Conservation (phyloP, 2,329 filamentous ascomycete genomes). For the Neurospora sp. region DNA sequence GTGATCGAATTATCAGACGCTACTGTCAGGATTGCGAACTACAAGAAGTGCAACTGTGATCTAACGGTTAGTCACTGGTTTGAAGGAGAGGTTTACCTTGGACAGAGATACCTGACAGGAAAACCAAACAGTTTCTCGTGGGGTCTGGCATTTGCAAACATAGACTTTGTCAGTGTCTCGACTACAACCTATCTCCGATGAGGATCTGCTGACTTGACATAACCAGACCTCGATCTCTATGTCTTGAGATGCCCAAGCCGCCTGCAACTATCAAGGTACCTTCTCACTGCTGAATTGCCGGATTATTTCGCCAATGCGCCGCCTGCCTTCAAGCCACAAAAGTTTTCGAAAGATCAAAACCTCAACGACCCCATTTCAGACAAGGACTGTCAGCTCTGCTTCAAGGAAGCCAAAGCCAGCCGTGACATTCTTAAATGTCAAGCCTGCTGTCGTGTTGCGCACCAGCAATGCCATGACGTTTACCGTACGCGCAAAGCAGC, state of each 20-base stretch:
- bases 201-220: neutral
- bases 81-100: no score
- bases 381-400: neutral
- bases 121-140: no score
- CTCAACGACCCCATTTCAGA: no score
- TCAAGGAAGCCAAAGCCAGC: neutral
- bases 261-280: neutral
- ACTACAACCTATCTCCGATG: neutral
- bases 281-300: fast-evolving
- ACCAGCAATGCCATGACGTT: neutral
- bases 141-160: neutral
- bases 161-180: neutral
- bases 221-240: neutral
- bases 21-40: no score
- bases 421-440: neutral
- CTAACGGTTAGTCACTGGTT: no score
- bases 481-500: neutral
- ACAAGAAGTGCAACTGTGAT: no score
- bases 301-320: neutral
- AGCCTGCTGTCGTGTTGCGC: neutral
- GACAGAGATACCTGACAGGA: no score
- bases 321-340: neutral
- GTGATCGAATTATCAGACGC: no score
- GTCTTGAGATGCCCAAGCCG: neutral
- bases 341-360: neutral